phyloP scores from a whole-genome alignment of 192 early-diverging fungal genomes.

The Radiomyces spectabilis region DNA sequence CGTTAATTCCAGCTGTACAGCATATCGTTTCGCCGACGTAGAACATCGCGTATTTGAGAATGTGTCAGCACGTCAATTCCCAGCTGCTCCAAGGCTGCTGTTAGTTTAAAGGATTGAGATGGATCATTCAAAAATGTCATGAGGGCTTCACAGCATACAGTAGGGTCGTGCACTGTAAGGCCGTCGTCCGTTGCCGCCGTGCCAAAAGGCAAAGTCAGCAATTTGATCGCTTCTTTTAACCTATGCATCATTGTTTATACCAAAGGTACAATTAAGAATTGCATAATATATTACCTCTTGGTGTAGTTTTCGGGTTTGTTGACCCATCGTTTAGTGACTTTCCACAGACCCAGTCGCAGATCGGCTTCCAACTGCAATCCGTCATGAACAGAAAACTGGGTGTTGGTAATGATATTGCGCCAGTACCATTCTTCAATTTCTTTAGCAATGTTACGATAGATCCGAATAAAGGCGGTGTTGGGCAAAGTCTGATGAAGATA shows the following conservation, averaged over 20 bases:
- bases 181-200: neutral
- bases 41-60: conserved; percentile 14
- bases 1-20: conserved; percentile 15
- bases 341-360: conserved; percentile 38
- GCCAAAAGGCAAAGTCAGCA: conserved; percentile 12
- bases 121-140: conserved; percentile 5
- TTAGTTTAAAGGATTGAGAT: neutral
- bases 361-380: conserved; percentile 39
- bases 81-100: neutral
- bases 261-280: neutral
- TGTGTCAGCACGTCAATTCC: conserved; percentile 16
- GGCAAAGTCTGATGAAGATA: conserved; percentile 32
- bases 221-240: conserved; percentile 17
- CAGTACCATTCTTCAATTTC: conserved; percentile 49
- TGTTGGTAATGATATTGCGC: conserved; percentile 42
- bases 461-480: conserved; percentile 17
- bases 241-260: neutral
- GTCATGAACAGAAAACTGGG: conserved; percentile 44
- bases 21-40: conserved; percentile 23
- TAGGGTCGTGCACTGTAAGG: neutral
- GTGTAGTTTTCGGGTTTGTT: conserved; percentile 45
- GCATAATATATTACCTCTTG: conserved; percentile 20
- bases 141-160: neutral
- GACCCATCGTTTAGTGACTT: conserved; percentile 32
- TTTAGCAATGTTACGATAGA: conserved; percentile 30